Evolutionary conservation across 306 rosid genomes (phyloP), one percentile per base, ranked within the genome.

Genomic region (Cercis canadensis): DNA sequence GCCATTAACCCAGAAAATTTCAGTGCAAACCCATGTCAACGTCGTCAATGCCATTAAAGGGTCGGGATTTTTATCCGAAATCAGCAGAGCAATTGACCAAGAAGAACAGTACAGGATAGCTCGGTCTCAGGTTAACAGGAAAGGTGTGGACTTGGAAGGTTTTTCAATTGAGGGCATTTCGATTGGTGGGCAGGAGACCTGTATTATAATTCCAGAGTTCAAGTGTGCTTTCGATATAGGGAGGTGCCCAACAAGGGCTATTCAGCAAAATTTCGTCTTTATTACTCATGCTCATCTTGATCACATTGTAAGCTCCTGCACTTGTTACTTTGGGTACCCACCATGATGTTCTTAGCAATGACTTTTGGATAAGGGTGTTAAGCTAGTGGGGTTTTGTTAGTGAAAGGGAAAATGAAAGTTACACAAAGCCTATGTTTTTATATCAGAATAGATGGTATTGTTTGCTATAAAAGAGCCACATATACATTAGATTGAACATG

Each of bases 231-330:
- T 94, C 57, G 98, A 94, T 72, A 94, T 90, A 37, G 96, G 98
- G 21, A 85, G 89, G 75, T 89, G 92, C 59, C 97, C 98, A 14
- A 34, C 84, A 5, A 83, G 97, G 69, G 96, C 98, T 3, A 87
- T 89, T 84, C 94, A 94, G 32, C 98, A 90, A 57, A 90, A 91
- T 43, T 90, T 89, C 41, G 75, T 90, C 17, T 94, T 85, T 41
- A 87, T 94, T 56, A 94, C 98, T 81, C 96, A 94, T 80, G 98
- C 92, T 73, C 98, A 94, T 74, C 97, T 94, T 74, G 98, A 94
- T 75, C 98, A 90, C 81, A 94, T 94, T 90, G 98, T 94, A 82
- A 81, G 95, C 67, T 82, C 13, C 67, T 65, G 6, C 52, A 5
- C 7, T 37, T 34, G 5, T 39, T 11, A 34, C 37, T 18, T 18